Evolutionary conservation across 148 eudicot genomes (phyloP).

Genomic region (Pharnaceum exiguum): DNA sequence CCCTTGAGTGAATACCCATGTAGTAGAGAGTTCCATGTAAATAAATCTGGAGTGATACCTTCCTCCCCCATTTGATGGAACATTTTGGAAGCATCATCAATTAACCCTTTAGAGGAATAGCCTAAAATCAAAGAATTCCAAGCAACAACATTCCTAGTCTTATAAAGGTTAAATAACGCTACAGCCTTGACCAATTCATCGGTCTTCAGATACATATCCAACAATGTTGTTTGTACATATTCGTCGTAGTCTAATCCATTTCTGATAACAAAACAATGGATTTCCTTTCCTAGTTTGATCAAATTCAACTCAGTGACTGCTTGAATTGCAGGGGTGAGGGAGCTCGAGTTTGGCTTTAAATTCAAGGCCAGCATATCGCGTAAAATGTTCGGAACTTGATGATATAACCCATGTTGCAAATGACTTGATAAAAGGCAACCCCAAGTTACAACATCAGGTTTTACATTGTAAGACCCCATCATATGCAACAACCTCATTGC

Average conservation of each 20-base stretch:
- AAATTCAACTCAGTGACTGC: conserved; percentile 41
- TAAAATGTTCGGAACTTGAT: conserved; percentile 36
- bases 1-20: conserved; percentile 44
- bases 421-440: conserved; percentile 58
- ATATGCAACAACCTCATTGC: conserved; percentile 35
- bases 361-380: conserved; percentile 33
- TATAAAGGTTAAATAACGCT: conserved; percentile 38
- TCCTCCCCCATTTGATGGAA: conserved; percentile 36
- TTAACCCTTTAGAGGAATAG: conserved; percentile 45
- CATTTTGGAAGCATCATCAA: conserved; percentile 30
- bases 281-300: conserved; percentile 38
- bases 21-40: conserved; percentile 49
- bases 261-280: conserved; percentile 48
- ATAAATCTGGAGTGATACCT: conserved; percentile 46
- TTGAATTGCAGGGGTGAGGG: conserved; percentile 50
- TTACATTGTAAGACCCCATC: conserved; percentile 31
- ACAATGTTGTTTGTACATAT: conserved; percentile 45
- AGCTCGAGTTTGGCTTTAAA: conserved; percentile 40
- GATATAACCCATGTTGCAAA: conserved; percentile 35
- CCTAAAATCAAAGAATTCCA: conserved; percentile 59
- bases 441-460: conserved; percentile 59
- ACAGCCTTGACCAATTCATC: conserved; percentile 33
- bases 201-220: conserved; percentile 65
- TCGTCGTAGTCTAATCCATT: conserved; percentile 36
- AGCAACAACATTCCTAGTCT: conserved; percentile 35